These are phyloP conservation scores for Heritiera fomes DNA, from an alignment of 345 rosid species.

Conservation along the genomic window DNA sequence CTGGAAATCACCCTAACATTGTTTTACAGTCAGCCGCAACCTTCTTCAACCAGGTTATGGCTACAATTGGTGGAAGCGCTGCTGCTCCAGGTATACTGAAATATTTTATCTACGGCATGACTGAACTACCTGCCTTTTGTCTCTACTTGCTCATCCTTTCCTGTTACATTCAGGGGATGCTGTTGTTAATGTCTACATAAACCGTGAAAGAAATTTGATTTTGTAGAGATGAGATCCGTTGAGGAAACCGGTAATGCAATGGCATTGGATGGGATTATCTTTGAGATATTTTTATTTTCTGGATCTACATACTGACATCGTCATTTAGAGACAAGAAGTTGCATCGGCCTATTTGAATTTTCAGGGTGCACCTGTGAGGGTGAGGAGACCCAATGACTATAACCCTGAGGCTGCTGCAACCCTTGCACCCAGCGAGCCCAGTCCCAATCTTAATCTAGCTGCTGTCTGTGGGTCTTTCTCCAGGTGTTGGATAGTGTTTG, in stretches of 20 bases:
- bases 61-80: slow-evolving; percentile 93
- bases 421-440: slow-evolving; percentile 97
- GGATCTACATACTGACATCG: neutral
- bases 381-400: slow-evolving; percentile 95
- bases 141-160: slow-evolving; percentile 10
- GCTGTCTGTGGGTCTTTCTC: neutral
- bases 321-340: neutral
- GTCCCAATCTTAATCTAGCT: slow-evolving; percentile 12
- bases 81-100: slow-evolving; percentile 75
- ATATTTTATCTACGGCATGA: too few relatives aligned
- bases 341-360: slow-evolving; percentile 17
- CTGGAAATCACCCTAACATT: slow-evolving; percentile 24
- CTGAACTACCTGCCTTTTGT: neutral
- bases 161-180: slow-evolving; percentile 71
- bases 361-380: slow-evolving; percentile 96
- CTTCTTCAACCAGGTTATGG: slow-evolving; percentile 91
- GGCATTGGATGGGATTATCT: slow-evolving; percentile 94
- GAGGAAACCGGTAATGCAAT: slow-evolving; percentile 99
- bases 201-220: slow-evolving; percentile 98
- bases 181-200: slow-evolving; percentile 97
- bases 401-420: slow-evolving; percentile 90
- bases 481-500: slow-evolving; percentile 27
- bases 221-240: slow-evolving; percentile 99
- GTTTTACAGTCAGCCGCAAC: slow-evolving; percentile 74
- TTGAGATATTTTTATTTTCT: slow-evolving; percentile 56